Conservation (phyloP, 2,329 filamentous ascomycete species). For the Elsinoe perseae region DNA sequence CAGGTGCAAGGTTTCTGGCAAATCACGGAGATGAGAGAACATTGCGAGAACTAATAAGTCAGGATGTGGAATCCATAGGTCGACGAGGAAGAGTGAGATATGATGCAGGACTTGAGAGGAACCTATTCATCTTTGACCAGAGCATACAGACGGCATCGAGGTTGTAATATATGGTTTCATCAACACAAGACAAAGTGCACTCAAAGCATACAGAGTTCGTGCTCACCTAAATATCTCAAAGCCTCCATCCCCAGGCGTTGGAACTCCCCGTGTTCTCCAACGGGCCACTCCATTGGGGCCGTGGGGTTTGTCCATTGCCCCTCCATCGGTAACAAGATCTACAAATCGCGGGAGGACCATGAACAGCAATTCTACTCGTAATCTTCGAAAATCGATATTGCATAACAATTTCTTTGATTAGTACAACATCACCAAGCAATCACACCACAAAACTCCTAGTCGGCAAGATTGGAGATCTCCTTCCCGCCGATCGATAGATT, state of each 20-base stretch:
- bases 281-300: not conserved
- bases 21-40: constrained; percentile 49
- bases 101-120: constrained; percentile 28
- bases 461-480: not conserved
- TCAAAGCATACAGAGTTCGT: too few species aligned
- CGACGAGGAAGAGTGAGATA: constrained; percentile 39
- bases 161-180: not conserved
- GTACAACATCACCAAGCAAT: not conserved
- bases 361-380: not conserved
- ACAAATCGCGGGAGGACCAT: not conserved
- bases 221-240: constrained; percentile 7
- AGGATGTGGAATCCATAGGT: constrained; percentile 42
- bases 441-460: not conserved
- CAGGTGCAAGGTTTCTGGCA: constrained; percentile 47
- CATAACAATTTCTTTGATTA: not conserved
- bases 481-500: constrained; percentile 5
- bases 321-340: not conserved
- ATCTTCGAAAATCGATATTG: not conserved
- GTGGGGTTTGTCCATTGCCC: not conserved
- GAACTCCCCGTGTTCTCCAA: not conserved
- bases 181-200: too few species aligned
- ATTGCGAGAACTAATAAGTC: constrained; percentile 39
- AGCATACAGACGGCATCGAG: not conserved
- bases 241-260: too few species aligned
- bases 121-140: constrained; percentile 30